Evolutionary conservation across 2,329 filamentous ascomycete species (phyloP).

Genomic region (Fusarium liriodendri): DNA sequence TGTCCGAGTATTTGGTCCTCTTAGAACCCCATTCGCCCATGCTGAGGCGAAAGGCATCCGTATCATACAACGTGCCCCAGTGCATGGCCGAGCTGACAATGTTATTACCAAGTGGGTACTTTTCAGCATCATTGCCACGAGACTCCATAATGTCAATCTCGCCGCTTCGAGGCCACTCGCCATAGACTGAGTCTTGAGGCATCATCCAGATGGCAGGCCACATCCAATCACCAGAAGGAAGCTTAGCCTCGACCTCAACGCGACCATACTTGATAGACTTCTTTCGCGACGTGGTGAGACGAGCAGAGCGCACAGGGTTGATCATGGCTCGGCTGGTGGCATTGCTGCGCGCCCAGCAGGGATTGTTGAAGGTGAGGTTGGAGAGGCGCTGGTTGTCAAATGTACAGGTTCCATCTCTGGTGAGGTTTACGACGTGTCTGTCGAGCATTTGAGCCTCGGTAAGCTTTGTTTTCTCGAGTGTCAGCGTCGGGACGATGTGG

Average conservation of each 20-base stretch:
- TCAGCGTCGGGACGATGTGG: constrained; percentile 63
- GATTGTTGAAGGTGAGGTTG: constrained; percentile 17
- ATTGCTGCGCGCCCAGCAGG: constrained; percentile 55
- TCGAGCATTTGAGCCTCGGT: constrained; percentile 50
- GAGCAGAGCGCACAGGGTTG: constrained; percentile 60
- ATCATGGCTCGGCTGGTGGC: constrained; percentile 57
- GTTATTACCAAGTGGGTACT: constrained; percentile 48
- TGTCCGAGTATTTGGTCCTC: constrained; percentile 50
- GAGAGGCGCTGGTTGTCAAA: constrained; percentile 51
- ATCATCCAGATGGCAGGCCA: constrained; percentile 62
- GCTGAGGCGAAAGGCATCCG: constrained; percentile 47
- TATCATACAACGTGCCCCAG: constrained; percentile 52
- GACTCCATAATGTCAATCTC: constrained; percentile 66
- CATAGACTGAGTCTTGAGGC: constrained; percentile 60
- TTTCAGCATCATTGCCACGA: constrained; percentile 57
- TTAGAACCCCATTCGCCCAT: constrained; percentile 46
- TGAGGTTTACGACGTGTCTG: constrained; percentile 57
- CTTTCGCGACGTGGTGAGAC: constrained; percentile 54
- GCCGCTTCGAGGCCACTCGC: constrained; percentile 62
- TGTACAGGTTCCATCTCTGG: constrained; percentile 44
- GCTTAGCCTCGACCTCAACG: constrained; percentile 64
- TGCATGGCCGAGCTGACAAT: constrained; percentile 56
- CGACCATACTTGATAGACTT: constrained; percentile 60
- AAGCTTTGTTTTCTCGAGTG: constrained; percentile 43
- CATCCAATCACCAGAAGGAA: constrained; percentile 66